Base-by-base conservation (phyloP, 129 eudicot species). In the Oenanthe sinensis region DNA sequence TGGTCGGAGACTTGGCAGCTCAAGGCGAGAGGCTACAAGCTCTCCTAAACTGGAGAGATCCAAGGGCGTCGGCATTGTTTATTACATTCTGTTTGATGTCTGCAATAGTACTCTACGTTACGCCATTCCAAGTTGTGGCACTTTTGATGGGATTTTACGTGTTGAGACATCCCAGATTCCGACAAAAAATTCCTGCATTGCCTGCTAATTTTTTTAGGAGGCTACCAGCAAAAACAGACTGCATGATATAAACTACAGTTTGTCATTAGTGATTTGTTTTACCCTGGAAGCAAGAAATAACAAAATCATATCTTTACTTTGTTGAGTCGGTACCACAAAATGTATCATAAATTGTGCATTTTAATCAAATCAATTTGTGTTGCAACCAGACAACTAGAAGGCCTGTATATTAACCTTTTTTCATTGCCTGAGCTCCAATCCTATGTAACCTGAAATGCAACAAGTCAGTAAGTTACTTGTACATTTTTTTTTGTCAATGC, bases 191-290 rank as follows among this genome's bases (percentile, higher is more conserved):
- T 19, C 98, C 97, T 44, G 81, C 96, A 3, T 20, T 84, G 73
- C 88, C 93, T 3, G 81, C 90, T 43, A 94, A 90, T 82, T 94
- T 94, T 91, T 94, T 94, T 81, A 83, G 89, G 71, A 84, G 98
- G 81, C 76, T 94, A 78, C 97, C 97, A 4, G 86, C 98, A 4
- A 85, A 89, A 76, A 81, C 96, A 36, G 98, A 94, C 71, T 77
- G 84, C 77, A 88, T 94, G 98, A 81, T 94, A 78, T 94, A 80
- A 85, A 15, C 36, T 30, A 3, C 17, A 28, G 26, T 20, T 52
- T 54, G 62, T 5, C 62, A 54, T 19, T 8, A 26, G 33, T 60
- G 6, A 24, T 60, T 2, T n/a, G 68, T 58, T 58, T 8, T 22
- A 58, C 62, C 62, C 62, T 19, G 26, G 24, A 54, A 54, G 62